Percentiles rank a stretch among this genome's conserved stretches.
Conservation (phyloP, 1,284 basidiomycete species). For the Cutaneotrichosporon curvatum region DNA sequence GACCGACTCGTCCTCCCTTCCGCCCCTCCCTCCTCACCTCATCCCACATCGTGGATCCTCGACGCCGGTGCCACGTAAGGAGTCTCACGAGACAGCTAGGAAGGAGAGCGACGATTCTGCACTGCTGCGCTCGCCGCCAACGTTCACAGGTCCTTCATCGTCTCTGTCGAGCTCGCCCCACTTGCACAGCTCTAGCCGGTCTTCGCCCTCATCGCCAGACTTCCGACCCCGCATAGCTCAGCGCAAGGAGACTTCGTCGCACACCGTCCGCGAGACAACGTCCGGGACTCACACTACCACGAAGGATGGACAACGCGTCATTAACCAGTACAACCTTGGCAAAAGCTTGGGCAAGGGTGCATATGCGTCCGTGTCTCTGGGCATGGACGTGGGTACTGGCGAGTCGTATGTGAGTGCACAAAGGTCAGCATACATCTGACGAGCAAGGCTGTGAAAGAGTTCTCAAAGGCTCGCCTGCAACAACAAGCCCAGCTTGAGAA, state of each 20-base stretch:
- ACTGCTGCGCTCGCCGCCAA: conserved; percentile 1
- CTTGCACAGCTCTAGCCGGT: not conserved
- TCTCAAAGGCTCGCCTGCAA: conserved; percentile 44
- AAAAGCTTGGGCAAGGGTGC: conserved; percentile 43
- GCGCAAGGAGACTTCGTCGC: conserved; percentile 35
- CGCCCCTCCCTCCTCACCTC: not conserved
- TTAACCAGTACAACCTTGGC: conserved; percentile 47
- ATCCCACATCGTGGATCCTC: conserved; percentile 1
- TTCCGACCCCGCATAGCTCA: conserved; percentile 7
- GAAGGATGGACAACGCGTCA: conserved; percentile 38
- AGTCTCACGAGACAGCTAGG: not conserved
- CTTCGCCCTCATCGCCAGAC: not conserved
- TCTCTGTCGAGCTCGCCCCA: not conserved
- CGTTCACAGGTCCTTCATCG: not conserved
- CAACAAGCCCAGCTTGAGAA: conserved; percentile 34
- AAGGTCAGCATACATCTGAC: not conserved
- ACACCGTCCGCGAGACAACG: conserved; percentile 43
- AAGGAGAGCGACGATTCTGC: conserved; percentile 6
- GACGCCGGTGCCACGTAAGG: conserved; percentile 1
- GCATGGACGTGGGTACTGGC: conserved; percentile 39
- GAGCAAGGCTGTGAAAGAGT: conserved; percentile 46
- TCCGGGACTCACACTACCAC: conserved; percentile 36
- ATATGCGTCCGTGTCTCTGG: conserved; percentile 45
- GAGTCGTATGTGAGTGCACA: not conserved
- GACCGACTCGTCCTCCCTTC: not conserved